Evolutionary conservation across 371 early-diverging fungal species (phyloP), one percentile per base, ranked within the genome.

Genomic region (Zopfochytrium polystomum): DNA sequence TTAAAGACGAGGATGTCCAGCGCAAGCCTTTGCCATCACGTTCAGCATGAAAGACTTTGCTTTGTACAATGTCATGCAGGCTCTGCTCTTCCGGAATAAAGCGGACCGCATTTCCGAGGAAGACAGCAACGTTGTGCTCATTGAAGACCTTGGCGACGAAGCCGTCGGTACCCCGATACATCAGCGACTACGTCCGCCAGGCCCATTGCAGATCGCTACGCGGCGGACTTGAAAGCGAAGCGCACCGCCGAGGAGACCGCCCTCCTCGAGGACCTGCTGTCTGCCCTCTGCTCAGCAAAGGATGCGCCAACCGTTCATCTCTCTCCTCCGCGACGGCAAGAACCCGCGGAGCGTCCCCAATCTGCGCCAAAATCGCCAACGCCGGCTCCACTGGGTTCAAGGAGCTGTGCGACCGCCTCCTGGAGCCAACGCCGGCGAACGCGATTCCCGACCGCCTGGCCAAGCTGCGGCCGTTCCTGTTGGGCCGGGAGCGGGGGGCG

Each of bases 401-500:
- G 13, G 57, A 42, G 7, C 46, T 56, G 0, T 20, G 23, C 18
- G 22, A 3, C 25, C 20, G 30, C 7, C 30, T 11, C 23, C 30
- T 34, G 57, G 33, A 31, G 11, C 23, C 32, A 22, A 46, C n/a
- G n/a, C n/a, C 42, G 18, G 25, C 18, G 18, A 11, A 25, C 30
- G 18, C 29, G 18, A 38, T 52, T 0, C 62, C 56, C 20, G n/a
- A n/a, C 20, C 59, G 47, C 32, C 22, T 54, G 22, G 35, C 38
- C 5, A 56, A 56, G 32, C 29, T 29, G 4, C 30, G 57, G 57
- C 29, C 23, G 3, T 20, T 56, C 9, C 29, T 56, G 30, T 29
- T 56, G 57, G 57, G 57, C 9, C n/a, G 56, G 11, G 63, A 64
- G 43, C 58, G 58, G 23, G 55, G 15, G 20, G 18, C n/a, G n/a